A percentile compares a stretch with the other conserved stretches of the same genome.
Evolutionary conservation across 208 protist genomes (phyloP).

Genomic region (Leishmania amazonensis): DNA sequence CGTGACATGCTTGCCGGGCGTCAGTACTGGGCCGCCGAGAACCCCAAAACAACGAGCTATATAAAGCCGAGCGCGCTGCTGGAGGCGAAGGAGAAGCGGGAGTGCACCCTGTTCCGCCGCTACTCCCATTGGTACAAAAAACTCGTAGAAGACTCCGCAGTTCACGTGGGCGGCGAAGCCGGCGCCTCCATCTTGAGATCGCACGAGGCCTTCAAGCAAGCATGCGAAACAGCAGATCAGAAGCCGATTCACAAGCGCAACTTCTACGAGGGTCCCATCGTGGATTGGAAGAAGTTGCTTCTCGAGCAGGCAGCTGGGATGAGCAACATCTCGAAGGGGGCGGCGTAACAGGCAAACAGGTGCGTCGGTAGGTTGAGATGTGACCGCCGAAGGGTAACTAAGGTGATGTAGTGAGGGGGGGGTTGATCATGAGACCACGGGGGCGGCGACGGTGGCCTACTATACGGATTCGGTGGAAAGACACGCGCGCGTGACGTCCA

Average conservation of each 20-base stretch:
- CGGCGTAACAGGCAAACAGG: background rate
- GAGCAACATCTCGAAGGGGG: background rate
- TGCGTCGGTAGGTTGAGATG: background rate
- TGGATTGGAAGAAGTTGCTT: conserved; percentile 32
- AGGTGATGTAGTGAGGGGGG: background rate
- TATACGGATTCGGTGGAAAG: background rate
- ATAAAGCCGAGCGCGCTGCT: conserved; percentile 48
- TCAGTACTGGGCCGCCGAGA: conserved; percentile 34
- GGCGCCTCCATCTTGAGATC: conserved; percentile 25
- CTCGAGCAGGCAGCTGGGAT: conserved; percentile 25
- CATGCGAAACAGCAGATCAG: conserved; percentile 29
- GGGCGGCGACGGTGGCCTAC: background rate
- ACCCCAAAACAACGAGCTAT: conserved; percentile 12
- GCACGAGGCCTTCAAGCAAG: conserved; percentile 13
- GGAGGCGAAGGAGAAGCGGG: conserved; percentile 37
- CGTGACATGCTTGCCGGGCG: conserved; percentile 32
- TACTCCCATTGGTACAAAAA: conserved; percentile 47
- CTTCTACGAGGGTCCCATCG: conserved; percentile 30
- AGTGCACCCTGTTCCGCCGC: conserved; percentile 39
- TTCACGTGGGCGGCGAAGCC: conserved; percentile 17
- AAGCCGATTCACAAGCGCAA: conserved; percentile 36
- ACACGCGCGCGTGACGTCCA: background rate
- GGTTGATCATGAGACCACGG: background rate
- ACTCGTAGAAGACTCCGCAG: conserved; percentile 30
- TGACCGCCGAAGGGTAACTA: background rate